Evolutionary conservation across 2,329 filamentous ascomycete species (phyloP), one percentile per base, ranked within the genome.

Genomic region (Hymenoscyphus albidus): DNA sequence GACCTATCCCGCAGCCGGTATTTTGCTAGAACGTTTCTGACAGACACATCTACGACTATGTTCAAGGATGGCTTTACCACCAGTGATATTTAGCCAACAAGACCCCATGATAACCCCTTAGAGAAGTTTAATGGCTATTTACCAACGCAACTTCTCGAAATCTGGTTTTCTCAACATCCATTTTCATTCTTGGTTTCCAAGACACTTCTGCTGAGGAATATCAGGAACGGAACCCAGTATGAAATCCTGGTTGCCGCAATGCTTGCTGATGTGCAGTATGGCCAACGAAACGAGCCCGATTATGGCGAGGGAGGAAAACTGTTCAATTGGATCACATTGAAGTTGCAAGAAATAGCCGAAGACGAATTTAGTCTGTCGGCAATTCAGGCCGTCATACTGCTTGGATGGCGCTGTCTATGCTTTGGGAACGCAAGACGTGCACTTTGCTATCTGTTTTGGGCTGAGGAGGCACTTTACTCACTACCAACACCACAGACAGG

Each of bases 141-240:
- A 12, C 58, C 51, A 31, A n/a, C 42, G 7, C 60, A 62, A 44
- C 55, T 62, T 51, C 60, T 62, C 27, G 60, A 62, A 9, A 62
- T 62, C 35, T 62, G 60, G 60, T 62, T 62, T 32, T 62, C 60
- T 27, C 60, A 62, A 57, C 60, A 62, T 62, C 60, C 60, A 9
- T 32, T 62, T 10, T 58, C 60, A 6, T 62, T 62, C 38, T 57
- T 62, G 13, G n/a, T 62, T 44, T n/a, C 60, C n/a, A 62, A 62
- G 35, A 62, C 60, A 57, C 60, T 62, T 31, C 51, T 62, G 1
- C 39, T 62, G 22, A 51, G 60, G n/a, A 51, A 62, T 42, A 57
- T 62, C 38, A 51, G 60, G 27, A 51, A 62, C 14, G 60, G 56
- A 38, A 57, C 60, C 5, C 22, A 62, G 14, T 35, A 62, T 16